Percentiles rank a stretch among this genome's conserved stretches.
These are phyloP conservation scores for Datisca glomerata DNA, from an alignment of 306 rosid species.

Conservation along the genomic window DNA sequence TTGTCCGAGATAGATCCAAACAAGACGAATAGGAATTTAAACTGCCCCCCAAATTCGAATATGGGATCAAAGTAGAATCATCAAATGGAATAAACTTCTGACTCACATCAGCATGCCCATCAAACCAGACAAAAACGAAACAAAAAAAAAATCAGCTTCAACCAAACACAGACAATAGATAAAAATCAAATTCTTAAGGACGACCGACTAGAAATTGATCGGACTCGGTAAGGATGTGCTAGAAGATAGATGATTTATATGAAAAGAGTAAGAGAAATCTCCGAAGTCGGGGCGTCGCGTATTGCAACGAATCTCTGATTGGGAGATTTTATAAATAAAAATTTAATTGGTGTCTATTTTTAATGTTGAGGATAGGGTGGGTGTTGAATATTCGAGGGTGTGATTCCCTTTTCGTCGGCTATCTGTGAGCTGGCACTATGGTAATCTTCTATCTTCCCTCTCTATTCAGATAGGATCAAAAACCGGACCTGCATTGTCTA, in stretches of 20 bases:
- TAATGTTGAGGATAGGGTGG: too few relatives aligned
- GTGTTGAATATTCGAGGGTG: slow-evolving; percentile 37
- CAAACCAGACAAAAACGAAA: slow-evolving; percentile 4
- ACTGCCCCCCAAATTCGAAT: slow-evolving; percentile 27
- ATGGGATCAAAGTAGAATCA: slow-evolving; percentile 67
- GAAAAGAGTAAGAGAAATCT: slow-evolving; percentile 6
- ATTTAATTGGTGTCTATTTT: too few relatives aligned
- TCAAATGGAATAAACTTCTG: slow-evolving; percentile 46
- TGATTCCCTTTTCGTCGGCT: slow-evolving; percentile 28
- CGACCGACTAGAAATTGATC: slow-evolving; percentile 1
- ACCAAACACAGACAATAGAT: slow-evolving; percentile 1
- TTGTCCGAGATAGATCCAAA: slow-evolving; percentile 31
- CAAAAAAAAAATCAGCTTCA: too few relatives aligned
- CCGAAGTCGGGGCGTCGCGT: slow-evolving; percentile 94
- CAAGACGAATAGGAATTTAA: slow-evolving; percentile 11
- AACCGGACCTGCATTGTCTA: not conserved
- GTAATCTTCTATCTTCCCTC: slow-evolving; percentile 8
- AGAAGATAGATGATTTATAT: slow-evolving; percentile 4
- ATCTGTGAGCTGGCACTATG: slow-evolving; percentile 34
- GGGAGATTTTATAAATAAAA: too few relatives aligned
- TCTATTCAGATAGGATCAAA: slow-evolving; percentile 39
- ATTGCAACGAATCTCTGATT: slow-evolving; percentile 43
- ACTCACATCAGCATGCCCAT: slow-evolving; percentile 5
- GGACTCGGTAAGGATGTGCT: not conserved
- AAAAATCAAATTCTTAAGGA: too few relatives aligned